Base-by-base conservation (phyloP, 2,329 filamentous ascomycete species). In the Didymella pomorum region DNA sequence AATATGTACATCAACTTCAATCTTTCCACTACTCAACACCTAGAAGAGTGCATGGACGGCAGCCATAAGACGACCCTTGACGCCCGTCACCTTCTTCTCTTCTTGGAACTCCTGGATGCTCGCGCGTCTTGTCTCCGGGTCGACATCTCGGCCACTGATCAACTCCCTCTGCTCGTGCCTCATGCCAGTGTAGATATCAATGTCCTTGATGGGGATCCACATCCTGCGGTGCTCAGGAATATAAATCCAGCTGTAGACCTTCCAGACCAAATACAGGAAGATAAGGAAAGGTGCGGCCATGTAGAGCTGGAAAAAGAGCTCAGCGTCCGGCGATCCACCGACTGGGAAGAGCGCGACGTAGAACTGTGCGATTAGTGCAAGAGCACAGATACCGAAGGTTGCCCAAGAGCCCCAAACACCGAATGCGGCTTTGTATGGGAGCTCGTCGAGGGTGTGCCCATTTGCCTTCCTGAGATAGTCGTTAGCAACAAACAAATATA, bases 211-310 rank as follows among this genome's bases (percentile, higher is more conserved):
- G 25, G 47, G 49, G 33, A 75, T 67, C 46, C 60, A 76, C 25
- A 72, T 50, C 11, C 58, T 55, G 54, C 68, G 68, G 41, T 71
- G 67, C 28, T 48, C 41, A 23, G 68, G 68, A 31, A 39, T 41
- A 21, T 56, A 56, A 50, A 56, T 58, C 67, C 65, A 70, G 29
- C 58, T 65, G 47, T 66, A 76, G 20, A 76, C 53, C 52, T 79
- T 80, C 78, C 78, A 80, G 45, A 67, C 58, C 21, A 84, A 56
- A 68, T 84, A 91, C 12, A 83, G 75, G 14, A 72, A 70, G 3
- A 79, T 56, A 65, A 78, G 81, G 45, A 80, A 79, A 8, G 68
- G 78, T 3, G 68, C 65, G n/a, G 80, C 79, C 9, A 82, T 76
- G 61, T 80, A 82, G 43, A 67, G 69, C 52, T 76, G 56, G 68